Conservation (phyloP, 2,329 filamentous ascomycete genomes). For the Neoscytalidium dimidiatum region DNA sequence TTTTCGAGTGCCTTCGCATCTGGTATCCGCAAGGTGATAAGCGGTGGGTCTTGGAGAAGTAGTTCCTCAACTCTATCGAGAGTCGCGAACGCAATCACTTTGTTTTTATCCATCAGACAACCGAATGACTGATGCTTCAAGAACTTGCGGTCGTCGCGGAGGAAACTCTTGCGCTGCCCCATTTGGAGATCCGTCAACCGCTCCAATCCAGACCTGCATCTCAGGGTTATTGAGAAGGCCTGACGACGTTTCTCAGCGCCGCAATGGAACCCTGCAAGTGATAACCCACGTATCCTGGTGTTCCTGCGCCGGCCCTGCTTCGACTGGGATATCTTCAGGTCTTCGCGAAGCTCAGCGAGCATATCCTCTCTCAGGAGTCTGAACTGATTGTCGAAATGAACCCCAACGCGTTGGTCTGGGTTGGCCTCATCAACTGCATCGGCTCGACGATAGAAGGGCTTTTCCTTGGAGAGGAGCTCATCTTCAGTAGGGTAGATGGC, state of each 20-base stretch:
- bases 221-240: conserved; percentile 42
- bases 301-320: conserved; percentile 44
- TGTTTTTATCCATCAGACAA: conserved; percentile 55
- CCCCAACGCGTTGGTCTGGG: conserved; percentile 40
- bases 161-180: conserved; percentile 44
- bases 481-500: conserved; percentile 66
- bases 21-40: conserved; percentile 55
- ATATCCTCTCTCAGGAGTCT: conserved; percentile 72
- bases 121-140: conserved; percentile 64
- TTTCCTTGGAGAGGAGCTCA: conserved; percentile 58
- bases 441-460: conserved; percentile 58
- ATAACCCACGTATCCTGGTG: conserved; percentile 44
- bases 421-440: conserved; percentile 51
- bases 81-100: conserved; percentile 62
- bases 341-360: conserved; percentile 65
- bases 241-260: conserved; percentile 25
- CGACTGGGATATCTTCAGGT: conserved; percentile 55
- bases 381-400: conserved; percentile 71
- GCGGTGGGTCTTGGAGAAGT: conserved; percentile 48
- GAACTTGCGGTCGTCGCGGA: conserved; percentile 50
- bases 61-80: conserved; percentile 53
- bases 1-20: conserved; percentile 49
- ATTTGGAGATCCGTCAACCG: conserved; percentile 37
- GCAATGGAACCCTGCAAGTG: conserved; percentile 42
- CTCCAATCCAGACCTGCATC: conserved; percentile 46